phyloP scores from a whole-genome alignment of 1,139 yeast species.

The Magnusiomyces sp. region DNA sequence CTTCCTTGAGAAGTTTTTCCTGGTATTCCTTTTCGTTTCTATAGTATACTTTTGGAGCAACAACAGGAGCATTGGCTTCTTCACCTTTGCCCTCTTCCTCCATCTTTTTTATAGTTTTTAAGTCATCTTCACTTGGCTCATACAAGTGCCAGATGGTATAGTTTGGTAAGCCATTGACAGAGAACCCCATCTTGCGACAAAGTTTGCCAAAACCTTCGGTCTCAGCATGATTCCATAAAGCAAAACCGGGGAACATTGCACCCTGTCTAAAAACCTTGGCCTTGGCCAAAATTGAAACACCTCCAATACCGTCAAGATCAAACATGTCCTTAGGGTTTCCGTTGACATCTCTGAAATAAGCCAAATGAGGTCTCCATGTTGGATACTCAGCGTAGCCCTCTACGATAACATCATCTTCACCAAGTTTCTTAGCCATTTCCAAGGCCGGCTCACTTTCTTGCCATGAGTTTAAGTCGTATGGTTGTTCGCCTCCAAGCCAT shows the following conservation, averaged over 20 bases:
- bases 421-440: conserved; percentile 62
- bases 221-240: conserved; percentile 84
- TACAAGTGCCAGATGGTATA: conserved; percentile 89
- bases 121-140: conserved; percentile 90
- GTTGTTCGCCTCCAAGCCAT: conserved; percentile 84
- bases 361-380: conserved; percentile 88
- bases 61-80: not conserved
- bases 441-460: conserved; percentile 79
- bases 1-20: not conserved
- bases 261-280: conserved; percentile 76
- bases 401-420: conserved; percentile 83
- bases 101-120: conserved; percentile 66
- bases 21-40: not conserved
- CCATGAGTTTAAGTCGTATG: conserved; percentile 89
- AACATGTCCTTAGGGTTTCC: conserved; percentile 84
- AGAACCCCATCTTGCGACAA: conserved; percentile 69
- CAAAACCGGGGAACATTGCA: conserved; percentile 81
- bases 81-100: conserved; percentile 43
- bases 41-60: not conserved
- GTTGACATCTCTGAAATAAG: conserved; percentile 71
- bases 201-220: conserved; percentile 89
- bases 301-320: conserved; percentile 88
- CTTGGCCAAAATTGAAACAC: conserved; percentile 74
- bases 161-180: conserved; percentile 76
- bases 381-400: conserved; percentile 91